Conservation (phyloP, 495 filamentous ascomycete genomes). For the Trichoderma orchidacearum region DNA sequence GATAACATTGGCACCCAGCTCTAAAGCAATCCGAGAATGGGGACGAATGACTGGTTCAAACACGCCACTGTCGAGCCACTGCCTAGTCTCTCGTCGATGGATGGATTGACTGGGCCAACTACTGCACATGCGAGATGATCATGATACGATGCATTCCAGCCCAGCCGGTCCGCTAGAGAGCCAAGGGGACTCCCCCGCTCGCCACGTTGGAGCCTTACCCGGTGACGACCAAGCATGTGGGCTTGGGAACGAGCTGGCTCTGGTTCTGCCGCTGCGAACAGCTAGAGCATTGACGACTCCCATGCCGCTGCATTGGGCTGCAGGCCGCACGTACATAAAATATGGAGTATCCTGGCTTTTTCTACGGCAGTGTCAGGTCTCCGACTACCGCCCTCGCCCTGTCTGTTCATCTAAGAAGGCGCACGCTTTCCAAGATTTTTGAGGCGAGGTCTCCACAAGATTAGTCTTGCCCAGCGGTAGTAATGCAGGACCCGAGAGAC, state of each 20-base stretch:
- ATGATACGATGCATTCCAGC: background rate
- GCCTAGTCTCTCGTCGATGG: background rate
- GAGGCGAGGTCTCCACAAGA: no score
- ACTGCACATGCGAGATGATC: background rate
- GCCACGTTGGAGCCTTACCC: background rate
- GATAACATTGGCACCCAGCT: no score
- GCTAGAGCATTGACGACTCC: background rate
- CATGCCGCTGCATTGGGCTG: background rate
- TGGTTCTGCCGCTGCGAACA: background rate
- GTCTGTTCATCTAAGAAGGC: no score
- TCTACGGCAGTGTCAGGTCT: no score
- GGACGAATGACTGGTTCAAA: background rate
- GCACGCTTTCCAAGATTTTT: no score
- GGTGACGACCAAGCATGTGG: no score
- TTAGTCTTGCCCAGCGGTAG: no score
- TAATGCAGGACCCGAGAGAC: no score
- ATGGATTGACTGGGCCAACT: background rate
- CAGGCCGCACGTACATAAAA: background rate
- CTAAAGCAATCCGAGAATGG: background rate
- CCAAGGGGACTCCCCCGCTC: background rate
- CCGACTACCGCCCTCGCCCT: no score
- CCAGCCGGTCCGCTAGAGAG: background rate
- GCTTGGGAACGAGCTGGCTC: background rate
- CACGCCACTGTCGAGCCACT: background rate
- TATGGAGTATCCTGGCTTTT: background rate